Conservation (phyloP, 768 basidiomycete species). For the Zangia roseola region DNA sequence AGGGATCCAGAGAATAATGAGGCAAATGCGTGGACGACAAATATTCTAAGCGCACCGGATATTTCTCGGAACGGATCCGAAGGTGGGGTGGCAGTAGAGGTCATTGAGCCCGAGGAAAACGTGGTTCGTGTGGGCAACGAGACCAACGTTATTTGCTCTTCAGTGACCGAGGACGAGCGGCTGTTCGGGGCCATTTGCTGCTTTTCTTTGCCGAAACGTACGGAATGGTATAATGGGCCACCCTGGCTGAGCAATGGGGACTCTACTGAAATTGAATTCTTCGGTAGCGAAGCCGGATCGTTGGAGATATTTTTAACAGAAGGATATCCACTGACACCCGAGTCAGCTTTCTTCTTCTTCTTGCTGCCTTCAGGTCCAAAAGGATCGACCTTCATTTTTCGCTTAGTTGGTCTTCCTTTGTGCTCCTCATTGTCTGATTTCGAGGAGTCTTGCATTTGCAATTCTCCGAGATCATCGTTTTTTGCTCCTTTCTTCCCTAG, state of each 20-base stretch:
- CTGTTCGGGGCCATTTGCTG: not conserved
- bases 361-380: slow-evolving; percentile 42
- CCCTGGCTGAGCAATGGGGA: slow-evolving; percentile 12
- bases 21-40: slow-evolving; percentile 7
- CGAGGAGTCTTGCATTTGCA: slow-evolving; percentile 20
- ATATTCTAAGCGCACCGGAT: slow-evolving; percentile 18
- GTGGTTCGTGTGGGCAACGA: slow-evolving; percentile 9
- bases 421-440: slow-evolving; percentile 52
- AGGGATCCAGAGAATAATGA: slow-evolving; percentile 11
- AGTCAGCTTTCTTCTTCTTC: slow-evolving; percentile 45
- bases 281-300: not conserved
- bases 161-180: not conserved
- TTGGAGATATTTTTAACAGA: not conserved
- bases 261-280: not conserved
- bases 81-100: not conserved
- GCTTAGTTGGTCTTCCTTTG: slow-evolving; percentile 55
- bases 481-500: slow-evolving; percentile 52
- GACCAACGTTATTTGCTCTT: not conserved
- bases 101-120: slow-evolving; percentile 1
- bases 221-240: not conserved
- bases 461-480: slow-evolving; percentile 41
- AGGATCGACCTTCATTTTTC: slow-evolving; percentile 58
- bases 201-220: slow-evolving; percentile 5
- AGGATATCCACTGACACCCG: not conserved
- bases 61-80: slow-evolving; percentile 5